phyloP scores from a whole-genome alignment of 805 yeast species.

The Starmerella potacharoeniae region DNA sequence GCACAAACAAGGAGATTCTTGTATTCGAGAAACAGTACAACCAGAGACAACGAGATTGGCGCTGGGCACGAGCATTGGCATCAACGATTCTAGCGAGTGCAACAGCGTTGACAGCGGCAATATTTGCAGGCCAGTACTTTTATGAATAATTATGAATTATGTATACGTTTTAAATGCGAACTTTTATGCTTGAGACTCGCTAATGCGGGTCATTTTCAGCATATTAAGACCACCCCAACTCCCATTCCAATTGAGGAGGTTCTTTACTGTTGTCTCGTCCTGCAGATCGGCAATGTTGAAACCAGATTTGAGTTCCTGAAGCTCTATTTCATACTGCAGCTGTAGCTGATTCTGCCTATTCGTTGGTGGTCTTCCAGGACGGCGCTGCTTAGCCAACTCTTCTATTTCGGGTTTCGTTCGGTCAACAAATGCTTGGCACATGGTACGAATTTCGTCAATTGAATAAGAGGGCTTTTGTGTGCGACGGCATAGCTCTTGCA shows the following conservation, averaged over 20 bases:
- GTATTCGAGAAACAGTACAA: constrained; percentile 27
- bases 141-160: neutral
- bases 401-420: constrained; percentile 69
- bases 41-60: constrained; percentile 3
- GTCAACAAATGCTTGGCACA: constrained; percentile 47
- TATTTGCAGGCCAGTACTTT: constrained; percentile 14
- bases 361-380: constrained; percentile 80
- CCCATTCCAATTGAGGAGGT: constrained; percentile 68
- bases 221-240: constrained; percentile 51
- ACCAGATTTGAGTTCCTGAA: constrained; percentile 56
- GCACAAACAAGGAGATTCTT: constrained; percentile 31
- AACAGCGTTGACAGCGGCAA: constrained; percentile 8
- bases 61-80: constrained; percentile 7
- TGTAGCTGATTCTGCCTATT: constrained; percentile 59
- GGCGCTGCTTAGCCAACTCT: constrained; percentile 47
- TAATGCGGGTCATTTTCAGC: constrained; percentile 9
- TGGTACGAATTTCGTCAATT: constrained; percentile 46
- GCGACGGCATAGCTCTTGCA: constrained; percentile 8
- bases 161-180: neutral
- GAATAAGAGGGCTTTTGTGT: constrained; percentile 33
- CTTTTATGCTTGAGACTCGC: constrained; percentile 4
- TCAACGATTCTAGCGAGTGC: constrained; percentile 6
- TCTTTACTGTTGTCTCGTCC: constrained; percentile 45
- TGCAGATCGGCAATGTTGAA: constrained; percentile 58
- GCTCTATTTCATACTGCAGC: constrained; percentile 49